phyloP scores from a whole-genome alignment of 176 grass and related monocot species.

The Aegilops umbellulata region DNA sequence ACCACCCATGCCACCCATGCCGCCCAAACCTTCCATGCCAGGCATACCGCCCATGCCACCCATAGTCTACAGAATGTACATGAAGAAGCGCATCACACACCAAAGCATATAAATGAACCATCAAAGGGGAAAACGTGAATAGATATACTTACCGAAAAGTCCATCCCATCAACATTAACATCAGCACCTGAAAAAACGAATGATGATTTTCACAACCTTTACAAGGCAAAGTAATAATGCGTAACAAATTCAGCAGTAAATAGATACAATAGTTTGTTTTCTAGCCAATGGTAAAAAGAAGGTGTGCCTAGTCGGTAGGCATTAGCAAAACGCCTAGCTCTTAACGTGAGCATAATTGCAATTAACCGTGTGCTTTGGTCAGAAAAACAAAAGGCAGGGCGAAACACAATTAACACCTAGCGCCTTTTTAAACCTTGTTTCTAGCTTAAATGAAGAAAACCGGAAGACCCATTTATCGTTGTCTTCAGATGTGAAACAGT shows the following conservation, averaged over 20 bases:
- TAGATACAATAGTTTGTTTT: background rate
- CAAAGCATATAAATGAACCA: background rate
- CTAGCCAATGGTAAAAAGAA: background rate
- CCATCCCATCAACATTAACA: conserved; percentile 91
- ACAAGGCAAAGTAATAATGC: background rate
- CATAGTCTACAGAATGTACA: conserved; percentile 68
- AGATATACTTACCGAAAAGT: conserved; percentile 63
- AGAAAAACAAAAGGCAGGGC: background rate
- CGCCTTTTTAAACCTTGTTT: too few relatives aligned
- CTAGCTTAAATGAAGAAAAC: background rate
- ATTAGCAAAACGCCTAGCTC: background rate
- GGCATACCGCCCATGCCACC: conserved; percentile 30
- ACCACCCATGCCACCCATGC: conserved; percentile 15
- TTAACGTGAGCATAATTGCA: background rate
- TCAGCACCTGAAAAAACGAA: conserved; percentile 39
- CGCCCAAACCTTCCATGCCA: conserved; percentile 24
- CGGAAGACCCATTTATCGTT: too few relatives aligned
- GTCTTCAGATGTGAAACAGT: too few relatives aligned
- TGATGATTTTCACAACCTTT: conserved; percentile 12
- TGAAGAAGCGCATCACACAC: conserved; percentile 30
- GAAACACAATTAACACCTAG: background rate
- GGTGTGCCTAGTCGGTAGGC: background rate
- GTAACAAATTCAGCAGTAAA: background rate
- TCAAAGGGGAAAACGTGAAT: background rate
- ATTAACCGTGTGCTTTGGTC: too few relatives aligned